Evolutionary conservation across 192 early-diverging fungal species (phyloP).

Genomic region (Coemansia sp.): DNA sequence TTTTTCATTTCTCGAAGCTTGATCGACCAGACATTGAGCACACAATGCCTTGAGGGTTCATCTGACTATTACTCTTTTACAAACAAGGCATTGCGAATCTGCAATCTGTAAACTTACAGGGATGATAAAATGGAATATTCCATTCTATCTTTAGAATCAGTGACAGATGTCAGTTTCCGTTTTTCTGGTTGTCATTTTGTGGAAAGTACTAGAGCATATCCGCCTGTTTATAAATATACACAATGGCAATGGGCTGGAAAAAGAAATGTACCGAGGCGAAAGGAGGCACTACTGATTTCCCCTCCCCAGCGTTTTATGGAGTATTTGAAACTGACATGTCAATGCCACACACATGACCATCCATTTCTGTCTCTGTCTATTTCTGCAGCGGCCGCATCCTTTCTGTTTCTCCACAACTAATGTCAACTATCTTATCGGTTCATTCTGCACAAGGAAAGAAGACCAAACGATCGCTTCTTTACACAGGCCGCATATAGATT

Average conservation of each 20-base stretch:
- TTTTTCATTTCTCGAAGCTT: constrained; percentile 1
- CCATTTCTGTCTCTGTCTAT: neutral
- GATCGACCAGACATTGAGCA: constrained; percentile 1
- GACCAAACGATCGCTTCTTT: neutral
- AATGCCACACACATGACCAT: neutral
- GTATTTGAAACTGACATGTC: too few relatives aligned
- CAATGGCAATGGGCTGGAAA: neutral
- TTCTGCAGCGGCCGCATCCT: constrained; percentile 14
- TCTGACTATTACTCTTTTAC: constrained; percentile 1
- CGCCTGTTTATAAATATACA: neutral
- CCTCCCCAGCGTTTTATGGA: too few relatives aligned
- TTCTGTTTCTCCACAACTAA: constrained; percentile 6
- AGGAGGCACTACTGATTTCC: too few relatives aligned
- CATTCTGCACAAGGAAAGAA: neutral
- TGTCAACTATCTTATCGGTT: neutral
- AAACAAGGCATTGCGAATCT: constrained; percentile 7
- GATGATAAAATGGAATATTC: neutral
- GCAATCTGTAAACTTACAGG: constrained; percentile 8
- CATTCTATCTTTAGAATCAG: constrained; percentile 7
- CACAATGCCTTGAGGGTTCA: neutral
- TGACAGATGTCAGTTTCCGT: neutral
- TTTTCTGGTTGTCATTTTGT: constrained; percentile 6
- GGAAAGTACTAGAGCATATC: neutral
- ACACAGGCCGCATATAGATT: neutral
- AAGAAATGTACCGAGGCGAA: too few relatives aligned